Conservation (phyloP, 306 rosid genomes). For the Lathyrus oleraceus region DNA sequence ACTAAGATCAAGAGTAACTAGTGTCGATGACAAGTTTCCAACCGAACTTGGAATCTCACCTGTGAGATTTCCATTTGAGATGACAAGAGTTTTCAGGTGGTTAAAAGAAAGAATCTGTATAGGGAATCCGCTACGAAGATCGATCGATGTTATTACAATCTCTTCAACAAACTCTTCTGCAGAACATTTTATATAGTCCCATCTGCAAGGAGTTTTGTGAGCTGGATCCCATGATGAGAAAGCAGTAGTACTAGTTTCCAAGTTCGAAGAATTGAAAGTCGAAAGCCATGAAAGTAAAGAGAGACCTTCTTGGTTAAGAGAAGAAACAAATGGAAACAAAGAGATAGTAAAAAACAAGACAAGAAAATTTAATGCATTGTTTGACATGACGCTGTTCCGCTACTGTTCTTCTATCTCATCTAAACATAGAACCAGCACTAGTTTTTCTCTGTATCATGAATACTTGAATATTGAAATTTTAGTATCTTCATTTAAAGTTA, state of each 20-base stretch:
- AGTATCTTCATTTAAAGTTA: conserved; percentile 37
- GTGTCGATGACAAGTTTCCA: conserved; percentile 74
- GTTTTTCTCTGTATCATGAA: conserved; percentile 45
- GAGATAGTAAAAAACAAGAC: conserved; percentile 63
- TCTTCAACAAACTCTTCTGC: conserved; percentile 59
- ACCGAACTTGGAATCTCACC: conserved; percentile 67
- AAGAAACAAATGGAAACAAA: conserved; percentile 55
- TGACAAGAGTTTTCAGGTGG: conserved; percentile 62
- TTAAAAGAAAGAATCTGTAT: conserved; percentile 60
- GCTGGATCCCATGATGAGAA: conserved; percentile 86
- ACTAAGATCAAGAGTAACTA: conserved; percentile 75
- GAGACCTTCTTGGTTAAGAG: conserved; percentile 85
- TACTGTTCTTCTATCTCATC: conserved; percentile 63
- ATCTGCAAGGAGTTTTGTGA: conserved; percentile 71
- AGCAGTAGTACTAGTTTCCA: conserved; percentile 40
- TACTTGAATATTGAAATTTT: conserved; percentile 36
- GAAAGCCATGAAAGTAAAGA: conserved; percentile 93
- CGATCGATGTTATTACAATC: conserved; percentile 59
- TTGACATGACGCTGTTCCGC: conserved; percentile 57
- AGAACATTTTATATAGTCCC: conserved; percentile 83
- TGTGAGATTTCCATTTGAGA: conserved; percentile 80
- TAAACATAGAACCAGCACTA: conserved; percentile 41
- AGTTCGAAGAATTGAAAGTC: conserved; percentile 64
- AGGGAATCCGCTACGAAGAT: conserved; percentile 65
- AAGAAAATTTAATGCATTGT: conserved; percentile 54